Conservation (phyloP, 202 grass and related monocot species). For the Alloteropsis angusta region DNA sequence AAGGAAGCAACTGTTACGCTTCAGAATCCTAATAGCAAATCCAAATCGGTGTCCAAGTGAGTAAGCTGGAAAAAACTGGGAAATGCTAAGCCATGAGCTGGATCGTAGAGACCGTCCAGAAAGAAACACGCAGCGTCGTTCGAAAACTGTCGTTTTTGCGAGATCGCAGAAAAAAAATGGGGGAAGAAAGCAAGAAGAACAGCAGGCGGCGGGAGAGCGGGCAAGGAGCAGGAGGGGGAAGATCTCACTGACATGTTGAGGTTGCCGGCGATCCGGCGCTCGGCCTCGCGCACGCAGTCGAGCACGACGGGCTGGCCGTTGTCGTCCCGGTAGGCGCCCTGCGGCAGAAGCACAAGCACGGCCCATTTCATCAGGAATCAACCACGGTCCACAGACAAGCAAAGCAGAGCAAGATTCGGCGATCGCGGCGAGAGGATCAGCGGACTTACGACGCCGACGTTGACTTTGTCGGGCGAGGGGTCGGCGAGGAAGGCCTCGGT, state of each 20-base stretch:
- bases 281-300: conserved; percentile 80
- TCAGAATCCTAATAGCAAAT: neutral
- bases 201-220: neutral
- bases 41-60: neutral
- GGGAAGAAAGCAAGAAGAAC: neutral
- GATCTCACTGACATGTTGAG: conserved; percentile 77
- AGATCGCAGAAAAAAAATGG: neutral
- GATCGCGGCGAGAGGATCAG: neutral
- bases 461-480: conserved; percentile 69
- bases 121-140: neutral
- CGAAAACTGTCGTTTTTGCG: neutral
- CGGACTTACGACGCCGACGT: conserved; percentile 71
- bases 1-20: neutral
- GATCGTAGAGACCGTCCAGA: neutral
- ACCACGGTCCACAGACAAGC: neutral
- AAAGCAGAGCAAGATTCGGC: conserved; percentile 2
- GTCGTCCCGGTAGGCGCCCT: conserved; percentile 96
- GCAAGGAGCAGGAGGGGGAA: neutral
- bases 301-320: conserved; percentile 82
- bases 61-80: neutral
- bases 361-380: neutral
- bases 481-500: conserved; percentile 96
- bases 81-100: neutral
- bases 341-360: neutral
- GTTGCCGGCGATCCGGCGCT: conserved; percentile 61